Evolutionary conservation across 1,284 basidiomycete species (phyloP).

Genomic region (Apiotrichum montevideense): DNA sequence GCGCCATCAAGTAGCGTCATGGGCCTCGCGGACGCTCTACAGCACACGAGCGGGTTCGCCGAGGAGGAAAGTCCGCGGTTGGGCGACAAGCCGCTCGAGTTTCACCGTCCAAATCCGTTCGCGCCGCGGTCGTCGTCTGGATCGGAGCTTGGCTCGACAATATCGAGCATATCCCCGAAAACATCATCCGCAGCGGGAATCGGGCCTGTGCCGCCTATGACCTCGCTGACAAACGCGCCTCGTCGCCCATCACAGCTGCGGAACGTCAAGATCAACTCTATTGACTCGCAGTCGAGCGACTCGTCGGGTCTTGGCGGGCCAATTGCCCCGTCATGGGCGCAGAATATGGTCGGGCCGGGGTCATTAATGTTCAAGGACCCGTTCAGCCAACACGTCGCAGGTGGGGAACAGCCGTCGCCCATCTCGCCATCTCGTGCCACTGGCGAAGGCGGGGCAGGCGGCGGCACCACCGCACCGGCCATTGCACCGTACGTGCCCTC

Average conservation of each 20-base stretch:
- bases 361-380: slow-evolving; percentile 42
- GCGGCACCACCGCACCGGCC: background rate
- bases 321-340: slow-evolving; percentile 33
- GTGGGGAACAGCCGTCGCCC: background rate
- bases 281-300: slow-evolving; percentile 28
- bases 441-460: background rate
- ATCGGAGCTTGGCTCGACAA: slow-evolving; percentile 23
- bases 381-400: slow-evolving; percentile 17
- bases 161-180: slow-evolving; percentile 32
- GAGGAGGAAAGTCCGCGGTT: background rate
- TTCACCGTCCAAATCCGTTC: slow-evolving; percentile 10
- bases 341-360: slow-evolving; percentile 5
- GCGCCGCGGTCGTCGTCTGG: slow-evolving; percentile 3
- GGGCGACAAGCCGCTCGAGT: background rate
- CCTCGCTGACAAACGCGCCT: slow-evolving; percentile 22
- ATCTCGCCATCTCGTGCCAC: background rate
- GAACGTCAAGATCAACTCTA: slow-evolving; percentile 38
- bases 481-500: slow-evolving; percentile 11
- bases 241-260: slow-evolving; percentile 44
- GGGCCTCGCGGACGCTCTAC: slow-evolving; percentile 26
- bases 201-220: background rate
- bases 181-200: slow-evolving; percentile 17
- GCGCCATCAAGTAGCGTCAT: slow-evolving; percentile 2
- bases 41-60: slow-evolving; percentile 24
- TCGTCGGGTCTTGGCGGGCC: slow-evolving; percentile 19